Conservation (phyloP, 2,329 filamentous ascomycete genomes). For the Arthrinium phaeospermum region DNA sequence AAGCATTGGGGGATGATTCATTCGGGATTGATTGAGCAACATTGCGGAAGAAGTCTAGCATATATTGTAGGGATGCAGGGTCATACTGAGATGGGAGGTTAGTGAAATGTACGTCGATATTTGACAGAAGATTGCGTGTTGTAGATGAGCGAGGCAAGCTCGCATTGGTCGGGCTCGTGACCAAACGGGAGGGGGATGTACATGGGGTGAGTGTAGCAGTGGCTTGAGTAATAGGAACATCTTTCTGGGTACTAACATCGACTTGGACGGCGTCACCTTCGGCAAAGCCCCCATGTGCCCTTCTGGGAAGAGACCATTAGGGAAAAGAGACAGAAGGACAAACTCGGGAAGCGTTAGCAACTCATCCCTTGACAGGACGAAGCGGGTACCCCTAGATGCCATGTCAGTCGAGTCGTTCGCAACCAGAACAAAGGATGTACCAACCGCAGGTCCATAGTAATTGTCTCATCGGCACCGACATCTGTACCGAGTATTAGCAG, state of each 20-base stretch:
- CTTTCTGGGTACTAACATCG: constrained; percentile 73
- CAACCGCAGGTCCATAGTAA: constrained; percentile 92
- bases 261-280: constrained; percentile 96
- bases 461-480: constrained; percentile 90
- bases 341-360: constrained; percentile 96
- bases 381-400: constrained; percentile 77
- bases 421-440: constrained; percentile 30
- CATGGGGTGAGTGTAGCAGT: constrained; percentile 31
- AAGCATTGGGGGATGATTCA: constrained; percentile 69
- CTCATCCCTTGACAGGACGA: constrained; percentile 93
- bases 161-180: constrained; percentile 24
- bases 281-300: constrained; percentile 93
- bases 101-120: constrained; percentile 51
- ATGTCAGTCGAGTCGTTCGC: background rate
- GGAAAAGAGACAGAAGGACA: constrained; percentile 94
- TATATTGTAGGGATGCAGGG: constrained; percentile 93
- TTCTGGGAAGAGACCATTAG: constrained; percentile 96
- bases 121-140: constrained; percentile 42
- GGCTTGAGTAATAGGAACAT: constrained; percentile 33
- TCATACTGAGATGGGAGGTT: constrained; percentile 75
- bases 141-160: constrained; percentile 30
- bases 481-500: constrained; percentile 50
- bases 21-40: constrained; percentile 95
- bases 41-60: constrained; percentile 97
- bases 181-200: constrained; percentile 30